Base-by-base conservation (phyloP, 1,284 basidiomycete species). In the Ceratobasidium sp. region DNA sequence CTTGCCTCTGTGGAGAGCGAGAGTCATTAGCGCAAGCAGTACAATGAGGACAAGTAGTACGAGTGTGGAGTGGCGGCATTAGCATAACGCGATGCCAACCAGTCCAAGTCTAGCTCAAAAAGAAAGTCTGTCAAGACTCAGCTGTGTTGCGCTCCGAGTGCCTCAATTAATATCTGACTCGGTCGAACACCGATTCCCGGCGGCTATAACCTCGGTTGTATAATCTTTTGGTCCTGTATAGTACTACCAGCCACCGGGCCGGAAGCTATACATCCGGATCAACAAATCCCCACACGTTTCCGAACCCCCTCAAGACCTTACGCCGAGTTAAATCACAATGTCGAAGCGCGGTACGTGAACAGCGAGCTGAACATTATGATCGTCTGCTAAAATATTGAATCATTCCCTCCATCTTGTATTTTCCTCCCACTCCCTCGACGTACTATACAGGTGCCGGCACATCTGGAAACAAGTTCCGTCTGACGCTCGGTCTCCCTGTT, bases 401-500 rank as follows among this genome's bases (percentile, higher is more conserved):
- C 50, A 4, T 22, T 44, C n/a, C 31, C 44, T 36, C 19, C 14
- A 22, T 33, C 22, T 36, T 33, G 48, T 31, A 2, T 4, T 9
- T 27, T 48, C n/a, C 22, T 50, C 17, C 27, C 50, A 7, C 3
- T 50, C 22, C 6, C n/a, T n/a, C n/a, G n/a, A n/a, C n/a, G n/a
- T n/a, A n/a, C n/a, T n/a, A n/a, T 51, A 19, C 63, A 67, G 62
- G 62, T n/a, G 62, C 62, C 17, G 62, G 62, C n/a, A 64, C 69
- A 60, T 72, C 69, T 36, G 97, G 97, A 84, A 97, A 94, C 87
- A 99, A 99, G 87, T 99, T 94, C 91, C 93, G 97, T 82, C 90
- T 99, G 88, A 96, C 96, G 79, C 92, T 98, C 81, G 96, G 95
- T 93, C 91, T 98, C 80, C 98, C 97, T 81, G 95, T 96, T 81